Evolutionary conservation across 768 basidiomycete genomes (phyloP).

Genomic region (Leccinum barrowsii): DNA sequence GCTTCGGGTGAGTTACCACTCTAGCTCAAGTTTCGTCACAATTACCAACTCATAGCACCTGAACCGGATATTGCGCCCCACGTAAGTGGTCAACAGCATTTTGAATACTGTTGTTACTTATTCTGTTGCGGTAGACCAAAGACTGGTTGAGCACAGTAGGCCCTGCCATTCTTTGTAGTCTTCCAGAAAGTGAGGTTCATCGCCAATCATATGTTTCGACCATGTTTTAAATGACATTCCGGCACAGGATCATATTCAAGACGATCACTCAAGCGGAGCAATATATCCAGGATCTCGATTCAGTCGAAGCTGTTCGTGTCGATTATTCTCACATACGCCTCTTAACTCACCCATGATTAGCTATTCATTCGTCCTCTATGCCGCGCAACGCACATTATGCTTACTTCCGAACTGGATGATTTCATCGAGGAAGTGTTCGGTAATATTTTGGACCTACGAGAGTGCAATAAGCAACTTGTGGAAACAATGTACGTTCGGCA

Average conservation of each 20-base stretch:
- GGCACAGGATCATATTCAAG: conserved; percentile 68
- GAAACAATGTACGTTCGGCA: conserved; percentile 86
- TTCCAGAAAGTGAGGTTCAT: conserved; percentile 75
- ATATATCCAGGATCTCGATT: conserved; percentile 83
- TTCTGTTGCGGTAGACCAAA: conserved; percentile 26
- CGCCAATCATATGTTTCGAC: conserved; percentile 59
- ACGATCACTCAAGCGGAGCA: conserved; percentile 86
- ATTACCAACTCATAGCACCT: conserved; percentile 26
- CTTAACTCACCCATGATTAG: conserved; percentile 30
- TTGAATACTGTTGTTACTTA: not conserved
- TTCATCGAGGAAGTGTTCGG: conserved; percentile 91
- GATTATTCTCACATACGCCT: conserved; percentile 24
- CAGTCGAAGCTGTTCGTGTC: conserved; percentile 62
- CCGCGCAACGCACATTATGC: conserved; percentile 56
- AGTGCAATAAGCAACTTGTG: conserved; percentile 75
- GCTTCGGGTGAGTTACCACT: conserved; percentile 70
- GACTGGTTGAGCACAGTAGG: conserved; percentile 56
- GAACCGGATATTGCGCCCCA: conserved; percentile 29
- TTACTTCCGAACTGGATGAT: conserved; percentile 57
- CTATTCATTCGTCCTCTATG: conserved; percentile 55
- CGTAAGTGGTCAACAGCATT: conserved; percentile 31
- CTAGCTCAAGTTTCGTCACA: conserved; percentile 4
- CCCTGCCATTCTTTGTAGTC: conserved; percentile 42
- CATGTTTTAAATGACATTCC: not conserved
- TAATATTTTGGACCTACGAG: conserved; percentile 81